Evolutionary conservation across 805 yeast genomes (phyloP).

Genomic region (Wickerhamomyces strasburgensis): DNA sequence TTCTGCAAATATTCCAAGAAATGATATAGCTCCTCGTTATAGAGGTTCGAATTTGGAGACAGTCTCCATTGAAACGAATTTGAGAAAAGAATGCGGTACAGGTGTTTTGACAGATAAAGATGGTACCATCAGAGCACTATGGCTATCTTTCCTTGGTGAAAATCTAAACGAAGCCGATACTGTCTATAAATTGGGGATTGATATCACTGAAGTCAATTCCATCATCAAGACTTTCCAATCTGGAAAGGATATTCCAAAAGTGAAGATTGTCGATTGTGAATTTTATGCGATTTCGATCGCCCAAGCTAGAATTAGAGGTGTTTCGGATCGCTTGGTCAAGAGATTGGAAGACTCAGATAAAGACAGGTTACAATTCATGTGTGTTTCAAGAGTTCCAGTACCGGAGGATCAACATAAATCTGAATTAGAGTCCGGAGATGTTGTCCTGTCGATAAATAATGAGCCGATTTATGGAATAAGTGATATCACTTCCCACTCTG

Average conservation of each 20-base stretch:
- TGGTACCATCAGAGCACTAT: conserved; percentile 77
- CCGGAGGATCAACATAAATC: conserved; percentile 31
- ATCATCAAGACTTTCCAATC: conserved; percentile 51
- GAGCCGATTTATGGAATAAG: conserved; percentile 58
- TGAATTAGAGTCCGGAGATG: conserved; percentile 58
- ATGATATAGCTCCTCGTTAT: conserved; percentile 67
- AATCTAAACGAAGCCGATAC: conserved; percentile 53
- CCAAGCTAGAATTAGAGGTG: conserved; percentile 82
- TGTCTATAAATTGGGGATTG: conserved; percentile 69
- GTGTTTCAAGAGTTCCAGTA: conserved; percentile 63
- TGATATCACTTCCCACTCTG: conserved; percentile 40
- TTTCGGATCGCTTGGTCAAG: conserved; percentile 76
- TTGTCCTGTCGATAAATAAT: conserved; percentile 66
- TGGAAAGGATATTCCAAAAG: conserved; percentile 47
- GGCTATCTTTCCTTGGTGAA: conserved; percentile 84
- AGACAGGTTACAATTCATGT: conserved; percentile 68
- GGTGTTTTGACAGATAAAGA: conserved; percentile 75
- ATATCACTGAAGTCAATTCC: conserved; percentile 56
- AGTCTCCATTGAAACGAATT: conserved; percentile 64
- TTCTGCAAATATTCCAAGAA: conserved; percentile 67
- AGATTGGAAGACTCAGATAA: conserved; percentile 56
- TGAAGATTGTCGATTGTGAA: conserved; percentile 75
- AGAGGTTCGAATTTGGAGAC: conserved; percentile 83
- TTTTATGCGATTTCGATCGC: conserved; percentile 62
- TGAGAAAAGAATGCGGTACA: conserved; percentile 68